Evolutionary conservation across 352 stramenopile genomes (phyloP), one percentile per base, ranked within the genome.

Genomic region (Globisporangium perplexum): DNA sequence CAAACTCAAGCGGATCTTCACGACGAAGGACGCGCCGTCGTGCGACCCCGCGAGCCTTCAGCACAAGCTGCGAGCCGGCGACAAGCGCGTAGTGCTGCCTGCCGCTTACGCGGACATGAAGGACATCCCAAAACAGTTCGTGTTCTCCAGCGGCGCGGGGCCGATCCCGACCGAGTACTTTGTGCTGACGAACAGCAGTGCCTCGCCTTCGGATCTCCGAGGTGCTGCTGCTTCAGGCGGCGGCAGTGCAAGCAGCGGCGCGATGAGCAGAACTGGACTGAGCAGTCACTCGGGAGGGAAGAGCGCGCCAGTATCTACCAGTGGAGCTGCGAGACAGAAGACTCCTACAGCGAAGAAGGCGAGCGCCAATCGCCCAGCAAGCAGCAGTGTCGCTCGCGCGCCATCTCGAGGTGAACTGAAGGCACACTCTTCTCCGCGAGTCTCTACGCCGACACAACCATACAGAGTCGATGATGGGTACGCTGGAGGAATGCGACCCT

Each of bases 1-100:
- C 49, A 69, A 76, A 10, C 65, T 94, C 18, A 90, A 90, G 57
- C 76, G 80, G 6, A 68, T 95, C 36, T 95, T 95, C 57, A 93
- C 83, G 6, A 90, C 91, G 72, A 95, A 93, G 43, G 81, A 95
- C 35, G 75, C 77, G 8, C 85, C 85, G 0, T 53, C 46, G 26
- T 60, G 65, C 30, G 55, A 43, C 10, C 46, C 45, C 1, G 22
- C 24, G 31, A 8, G 28, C 33, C 14, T 42, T 15, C 46, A 54
- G 22, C 54, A 44, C 24, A 28, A 14, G 22, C 20, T 7, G n/a
- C 26, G 11, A 12, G n/a, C 1, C 51, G 36, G 7, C 17, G 11
- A 12, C 24, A 33, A 4, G 10, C 8, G 11, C 46, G 30, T 11
- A 1, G 55, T 51, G 10, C 28, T 33, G 2, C 57, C 68, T 35